Percentiles rank a stretch among this genome's conserved stretches.
phyloP scores from a whole-genome alignment of 306 rosid genomes.

The Medicago arabica region DNA sequence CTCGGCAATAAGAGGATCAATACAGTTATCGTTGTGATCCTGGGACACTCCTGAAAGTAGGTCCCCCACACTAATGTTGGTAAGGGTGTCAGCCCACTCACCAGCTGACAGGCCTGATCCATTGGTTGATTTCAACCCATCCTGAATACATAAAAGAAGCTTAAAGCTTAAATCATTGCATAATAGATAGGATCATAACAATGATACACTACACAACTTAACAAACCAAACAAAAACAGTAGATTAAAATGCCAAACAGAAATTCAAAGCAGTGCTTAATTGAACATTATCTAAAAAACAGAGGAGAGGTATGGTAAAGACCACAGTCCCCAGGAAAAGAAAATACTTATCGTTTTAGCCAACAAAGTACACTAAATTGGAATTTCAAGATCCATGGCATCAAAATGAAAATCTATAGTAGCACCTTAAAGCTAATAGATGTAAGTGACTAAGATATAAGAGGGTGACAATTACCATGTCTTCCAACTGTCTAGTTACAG shows the following conservation, averaged over 20 bases:
- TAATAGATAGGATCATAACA: constrained; percentile 32
- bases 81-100: constrained; percentile 99
- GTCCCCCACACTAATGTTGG: constrained; percentile 89
- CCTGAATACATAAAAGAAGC: constrained; percentile 52
- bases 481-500: constrained; percentile 51
- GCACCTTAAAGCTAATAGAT: constrained; percentile 15
- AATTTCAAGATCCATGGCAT: constrained; percentile 30
- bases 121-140: constrained; percentile 60
- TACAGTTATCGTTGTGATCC: constrained; percentile 58
- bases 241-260: constrained; percentile 5
- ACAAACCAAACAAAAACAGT: constrained; percentile 33
- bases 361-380: constrained; percentile 27
- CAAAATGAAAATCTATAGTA: constrained; percentile 33
- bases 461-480: constrained; percentile 65
- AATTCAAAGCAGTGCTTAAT: constrained; percentile 15
- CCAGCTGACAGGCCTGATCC: constrained; percentile 76
- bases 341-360: constrained; percentile 19
- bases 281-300: constrained; percentile 20
- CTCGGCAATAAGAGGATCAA: constrained; percentile 55
- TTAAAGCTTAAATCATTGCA: constrained; percentile 27
- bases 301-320: not conserved
- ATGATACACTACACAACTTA: constrained; percentile 28
- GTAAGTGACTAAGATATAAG: constrained; percentile 19
- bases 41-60: constrained; percentile 70
- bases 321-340: constrained; percentile 13